phyloP scores from a whole-genome alignment of 2,329 filamentous ascomycete genomes.

The Colletotrichum tabaci region DNA sequence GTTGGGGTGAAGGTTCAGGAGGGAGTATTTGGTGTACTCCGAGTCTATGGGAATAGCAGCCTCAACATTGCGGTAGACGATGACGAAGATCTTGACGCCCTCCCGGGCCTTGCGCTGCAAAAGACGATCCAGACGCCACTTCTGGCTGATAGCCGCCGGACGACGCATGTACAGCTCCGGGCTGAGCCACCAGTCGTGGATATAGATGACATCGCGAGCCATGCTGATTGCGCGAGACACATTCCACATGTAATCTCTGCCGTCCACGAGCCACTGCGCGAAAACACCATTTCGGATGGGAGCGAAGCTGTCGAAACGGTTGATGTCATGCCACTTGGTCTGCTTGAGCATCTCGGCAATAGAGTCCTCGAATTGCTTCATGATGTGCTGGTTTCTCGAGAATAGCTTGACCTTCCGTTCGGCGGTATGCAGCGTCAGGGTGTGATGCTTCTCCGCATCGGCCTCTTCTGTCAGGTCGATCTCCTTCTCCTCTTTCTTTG shows the following conservation, averaged over 20 bases:
- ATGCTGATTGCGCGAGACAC: slow-evolving; percentile 97
- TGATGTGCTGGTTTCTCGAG: slow-evolving; percentile 89
- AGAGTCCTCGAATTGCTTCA: slow-evolving; percentile 94
- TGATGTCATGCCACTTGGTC: slow-evolving; percentile 86
- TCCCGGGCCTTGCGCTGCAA: slow-evolving; percentile 94
- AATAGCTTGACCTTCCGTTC: slow-evolving; percentile 94
- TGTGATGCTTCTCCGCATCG: slow-evolving; percentile 77
- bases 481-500: slow-evolving; percentile 71
- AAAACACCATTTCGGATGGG: slow-evolving; percentile 89
- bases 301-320: slow-evolving; percentile 94
- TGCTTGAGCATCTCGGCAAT: slow-evolving; percentile 87
- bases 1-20: slow-evolving; percentile 95
- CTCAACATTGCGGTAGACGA: slow-evolving; percentile 98
- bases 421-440: slow-evolving; percentile 88
- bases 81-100: slow-evolving; percentile 97
- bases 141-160: slow-evolving; percentile 95
- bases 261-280: slow-evolving; percentile 97
- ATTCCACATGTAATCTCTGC: slow-evolving; percentile 99
- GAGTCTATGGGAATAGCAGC: slow-evolving; percentile 98
- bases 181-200: slow-evolving; percentile 99
- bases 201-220: slow-evolving; percentile 98
- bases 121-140: slow-evolving; percentile 94
- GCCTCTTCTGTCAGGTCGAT: slow-evolving; percentile 59
- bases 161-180: slow-evolving; percentile 96
- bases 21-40: slow-evolving; percentile 96